Evolutionary conservation across 176 grass and related monocot species (phyloP).

Genomic region (Rhynchospora pubera): DNA sequence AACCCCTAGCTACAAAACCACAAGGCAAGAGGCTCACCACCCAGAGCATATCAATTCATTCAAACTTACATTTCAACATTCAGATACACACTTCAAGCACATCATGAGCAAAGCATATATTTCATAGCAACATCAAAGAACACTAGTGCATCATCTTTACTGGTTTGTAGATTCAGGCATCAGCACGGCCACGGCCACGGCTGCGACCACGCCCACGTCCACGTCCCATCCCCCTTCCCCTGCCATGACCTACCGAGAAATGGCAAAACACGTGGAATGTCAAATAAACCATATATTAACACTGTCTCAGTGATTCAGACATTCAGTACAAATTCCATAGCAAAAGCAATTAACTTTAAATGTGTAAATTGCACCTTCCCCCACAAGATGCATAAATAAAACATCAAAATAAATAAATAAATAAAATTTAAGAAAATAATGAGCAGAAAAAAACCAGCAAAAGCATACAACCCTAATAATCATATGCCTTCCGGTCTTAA

Average conservation of each 20-base stretch:
- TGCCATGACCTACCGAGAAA: slow-evolving; percentile 18
- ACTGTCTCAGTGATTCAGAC: neutral
- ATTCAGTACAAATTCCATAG: neutral
- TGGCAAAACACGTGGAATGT: neutral
- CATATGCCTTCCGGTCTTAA: neutral
- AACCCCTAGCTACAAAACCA: slow-evolving; percentile 21
- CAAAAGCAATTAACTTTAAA: neutral
- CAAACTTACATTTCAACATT: slow-evolving; percentile 8
- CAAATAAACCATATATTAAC: neutral
- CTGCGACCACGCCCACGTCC: slow-evolving; percentile 6
- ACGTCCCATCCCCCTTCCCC: slow-evolving; percentile 21
- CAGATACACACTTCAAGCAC: slow-evolving; percentile 5
- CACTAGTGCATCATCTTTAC: neutral
- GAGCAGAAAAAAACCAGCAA: neutral
- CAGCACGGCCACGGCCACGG: neutral
- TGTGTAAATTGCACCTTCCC: neutral
- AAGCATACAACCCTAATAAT: neutral
- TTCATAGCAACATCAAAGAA: neutral
- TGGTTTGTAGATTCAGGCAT: neutral
- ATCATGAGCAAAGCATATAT: slow-evolving; percentile 8
- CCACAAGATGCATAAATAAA: neutral
- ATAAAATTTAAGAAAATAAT: too few species aligned
- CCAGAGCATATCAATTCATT: slow-evolving; percentile 10
- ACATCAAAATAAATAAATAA: neutral
- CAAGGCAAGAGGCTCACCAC: neutral